phyloP scores from a whole-genome alignment of 2,329 filamentous ascomycete species.

The Achaetomium macrosporum region DNA sequence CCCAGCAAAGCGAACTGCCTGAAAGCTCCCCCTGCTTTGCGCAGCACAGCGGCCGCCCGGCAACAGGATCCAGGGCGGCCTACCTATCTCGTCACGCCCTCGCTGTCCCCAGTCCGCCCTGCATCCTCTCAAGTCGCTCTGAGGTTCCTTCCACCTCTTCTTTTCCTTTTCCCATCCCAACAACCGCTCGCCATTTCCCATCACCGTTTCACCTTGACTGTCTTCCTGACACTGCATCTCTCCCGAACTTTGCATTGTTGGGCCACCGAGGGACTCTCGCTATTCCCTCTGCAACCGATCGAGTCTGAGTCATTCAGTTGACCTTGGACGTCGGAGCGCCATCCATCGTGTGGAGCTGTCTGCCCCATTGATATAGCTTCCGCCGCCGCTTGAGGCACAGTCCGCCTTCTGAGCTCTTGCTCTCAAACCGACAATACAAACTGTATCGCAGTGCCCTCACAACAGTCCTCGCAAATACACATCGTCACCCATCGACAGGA shows the following conservation, averaged over 20 bases:
- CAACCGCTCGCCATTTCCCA: conserved; percentile 1
- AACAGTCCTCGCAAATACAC: too few relatives aligned
- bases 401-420: not conserved
- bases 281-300: conserved; percentile 16
- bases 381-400: not conserved
- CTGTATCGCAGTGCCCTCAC: too few relatives aligned
- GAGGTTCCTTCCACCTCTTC: conserved; percentile 18
- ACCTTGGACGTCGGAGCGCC: conserved; percentile 27
- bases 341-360: conserved; percentile 24
- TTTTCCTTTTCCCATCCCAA: conserved; percentile 9
- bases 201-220: conserved; percentile 1
- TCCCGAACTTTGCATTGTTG: not conserved
- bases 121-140: conserved; percentile 11
- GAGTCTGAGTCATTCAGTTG: conserved; percentile 30
- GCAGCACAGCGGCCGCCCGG: conserved; percentile 9
- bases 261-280: conserved; percentile 8
- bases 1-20: conserved; percentile 1
- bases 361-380: conserved; percentile 2
- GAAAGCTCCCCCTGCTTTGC: conserved; percentile 2
- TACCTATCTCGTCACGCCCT: conserved; percentile 14
- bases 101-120: not conserved
- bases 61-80: conserved; percentile 10
- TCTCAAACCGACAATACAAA: not conserved
- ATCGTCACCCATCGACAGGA: not conserved
- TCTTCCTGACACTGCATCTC: not conserved